Percentiles rank a stretch among this genome's conserved stretches.
Conservation (phyloP, 768 basidiomycete genomes). For the Megacollybia marginata region DNA sequence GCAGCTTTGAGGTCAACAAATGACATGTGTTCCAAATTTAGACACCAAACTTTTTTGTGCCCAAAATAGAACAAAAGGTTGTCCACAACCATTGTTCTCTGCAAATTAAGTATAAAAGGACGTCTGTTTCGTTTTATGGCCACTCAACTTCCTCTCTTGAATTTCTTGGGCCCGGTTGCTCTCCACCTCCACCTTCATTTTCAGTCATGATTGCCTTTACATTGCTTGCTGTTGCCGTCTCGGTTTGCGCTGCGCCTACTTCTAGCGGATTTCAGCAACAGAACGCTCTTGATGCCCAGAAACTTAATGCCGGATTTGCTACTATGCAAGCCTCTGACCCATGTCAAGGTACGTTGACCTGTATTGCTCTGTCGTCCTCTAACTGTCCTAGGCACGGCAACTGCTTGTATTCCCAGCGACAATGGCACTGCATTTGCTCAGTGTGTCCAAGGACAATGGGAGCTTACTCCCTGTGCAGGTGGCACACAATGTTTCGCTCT, state of each 20-base stretch:
- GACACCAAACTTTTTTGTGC: too few relatives aligned
- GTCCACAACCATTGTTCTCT: too few relatives aligned
- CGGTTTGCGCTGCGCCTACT: slow-evolving; percentile 27
- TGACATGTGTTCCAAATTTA: slow-evolving; percentile 12
- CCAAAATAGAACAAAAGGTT: too few relatives aligned
- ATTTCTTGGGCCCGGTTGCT: too few relatives aligned
- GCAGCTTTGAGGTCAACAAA: slow-evolving; percentile 23
- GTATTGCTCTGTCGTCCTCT: neutral
- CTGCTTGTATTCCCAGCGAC: slow-evolving; percentile 33
- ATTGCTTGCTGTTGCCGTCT: slow-evolving; percentile 17
- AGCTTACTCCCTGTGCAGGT: slow-evolving; percentile 24
- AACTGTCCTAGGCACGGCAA: slow-evolving; percentile 6
- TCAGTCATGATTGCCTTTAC: too few relatives aligned
- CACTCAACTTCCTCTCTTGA: too few relatives aligned
- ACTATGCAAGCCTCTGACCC: slow-evolving; percentile 32
- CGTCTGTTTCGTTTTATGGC: too few relatives aligned
- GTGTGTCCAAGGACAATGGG: slow-evolving; percentile 34
- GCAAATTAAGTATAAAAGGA: too few relatives aligned
- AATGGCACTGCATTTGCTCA: slow-evolving; percentile 33
- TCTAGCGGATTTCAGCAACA: slow-evolving; percentile 21
- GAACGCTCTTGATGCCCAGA: slow-evolving; percentile 44
- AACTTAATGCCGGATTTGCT: slow-evolving; percentile 41
- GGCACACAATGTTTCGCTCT: slow-evolving; percentile 38
- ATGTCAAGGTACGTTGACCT: slow-evolving; percentile 33
- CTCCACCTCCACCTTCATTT: too few relatives aligned